phyloP scores from a whole-genome alignment of 2,329 filamentous ascomycete species.

The Xylariales sp. region DNA sequence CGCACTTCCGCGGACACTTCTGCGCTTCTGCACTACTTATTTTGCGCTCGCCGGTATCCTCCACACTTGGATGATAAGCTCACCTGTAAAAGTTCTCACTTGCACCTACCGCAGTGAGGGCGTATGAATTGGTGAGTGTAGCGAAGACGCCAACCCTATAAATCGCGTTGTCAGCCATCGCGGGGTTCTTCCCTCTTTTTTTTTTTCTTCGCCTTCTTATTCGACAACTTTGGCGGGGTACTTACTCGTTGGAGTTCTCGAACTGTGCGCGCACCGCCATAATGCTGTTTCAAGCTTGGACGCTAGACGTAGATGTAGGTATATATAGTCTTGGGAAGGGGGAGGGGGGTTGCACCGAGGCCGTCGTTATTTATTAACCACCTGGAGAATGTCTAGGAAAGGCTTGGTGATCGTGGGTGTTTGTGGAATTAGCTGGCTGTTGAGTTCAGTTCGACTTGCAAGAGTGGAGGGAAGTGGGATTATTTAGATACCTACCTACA shows the following conservation, averaged over 20 bases:
- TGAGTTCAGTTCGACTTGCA: slow-evolving; percentile 12
- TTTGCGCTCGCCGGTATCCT: neutral
- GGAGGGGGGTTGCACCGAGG: neutral
- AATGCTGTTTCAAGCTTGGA: slow-evolving; percentile 45
- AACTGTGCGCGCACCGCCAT: slow-evolving; percentile 81
- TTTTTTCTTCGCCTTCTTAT: slow-evolving; percentile 25
- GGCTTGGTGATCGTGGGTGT: neutral
- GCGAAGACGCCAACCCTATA: slow-evolving; percentile 93
- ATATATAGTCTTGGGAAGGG: slow-evolving; percentile 38
- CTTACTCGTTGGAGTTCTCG: slow-evolving; percentile 91
- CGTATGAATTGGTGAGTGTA: slow-evolving; percentile 97
- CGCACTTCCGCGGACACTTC: neutral
- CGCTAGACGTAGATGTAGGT: slow-evolving; percentile 38
- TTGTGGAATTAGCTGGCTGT: slow-evolving; percentile 12
- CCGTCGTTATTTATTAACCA: neutral
- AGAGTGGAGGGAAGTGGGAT: slow-evolving; percentile 32
- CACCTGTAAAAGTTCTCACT: slow-evolving; percentile 99
- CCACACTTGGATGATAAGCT: slow-evolving; percentile 37
- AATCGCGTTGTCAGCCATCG: slow-evolving; percentile 39
- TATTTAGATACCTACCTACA: slow-evolving; percentile 21
- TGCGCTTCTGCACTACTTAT: neutral
- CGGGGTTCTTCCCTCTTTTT: slow-evolving; percentile 31
- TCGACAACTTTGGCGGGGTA: slow-evolving; percentile 48
- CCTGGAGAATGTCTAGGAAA: neutral
- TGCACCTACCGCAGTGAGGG: slow-evolving; percentile 91